Evolutionary conservation across 179 eudicot species (phyloP), one percentile per base, ranked within the genome.

Genomic region (Nepenthes alata): DNA sequence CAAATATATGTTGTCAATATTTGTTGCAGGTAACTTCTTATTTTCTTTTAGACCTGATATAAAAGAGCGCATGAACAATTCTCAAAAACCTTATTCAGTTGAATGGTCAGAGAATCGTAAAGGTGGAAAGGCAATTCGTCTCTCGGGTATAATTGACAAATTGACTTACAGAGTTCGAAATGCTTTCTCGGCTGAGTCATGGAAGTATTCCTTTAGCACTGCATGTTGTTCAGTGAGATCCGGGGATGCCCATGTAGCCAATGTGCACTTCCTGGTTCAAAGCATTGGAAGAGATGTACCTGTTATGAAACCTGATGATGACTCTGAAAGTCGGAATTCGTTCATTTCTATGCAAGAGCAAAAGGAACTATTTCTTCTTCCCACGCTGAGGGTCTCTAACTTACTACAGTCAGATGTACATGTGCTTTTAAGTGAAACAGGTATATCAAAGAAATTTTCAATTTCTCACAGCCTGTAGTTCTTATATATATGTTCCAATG

Each of bases 341-440:
- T 74, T 87, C 34, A 72, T 81, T 64, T 87, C 95, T 35, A 68
- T 94, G 64, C 89, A 67, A 72, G 84, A 85, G 76, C 96, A 90
- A 80, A 94, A 85, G 77, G 97, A 94, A 74, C 70, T 94, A 63
- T 84, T 76, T 77, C 69, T 94, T 69, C 89, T 94, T 78, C 99
- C 99, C 63, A 87, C 99, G 62, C 72, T 94, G 70, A 76, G 70
- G 65, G 78, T 94, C 67, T 74, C 73, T 51, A 94, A 94, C 72
- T 73, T 94, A 62, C 79, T 94, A 77, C 81, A 90, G 55, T 72
- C 74, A 58, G 95, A 87, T 72, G 70, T 94, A 60, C 83, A 77
- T 70, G 96, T 94, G 66, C 81, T 77, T 59, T 72, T 94, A 60
- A 79, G 80, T 60, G 95, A 87, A 74, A 70, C 67, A 76, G 99